Evolutionary conservation across 208 protist genomes (phyloP).

Genomic region (Leishmania martiniquensis): DNA sequence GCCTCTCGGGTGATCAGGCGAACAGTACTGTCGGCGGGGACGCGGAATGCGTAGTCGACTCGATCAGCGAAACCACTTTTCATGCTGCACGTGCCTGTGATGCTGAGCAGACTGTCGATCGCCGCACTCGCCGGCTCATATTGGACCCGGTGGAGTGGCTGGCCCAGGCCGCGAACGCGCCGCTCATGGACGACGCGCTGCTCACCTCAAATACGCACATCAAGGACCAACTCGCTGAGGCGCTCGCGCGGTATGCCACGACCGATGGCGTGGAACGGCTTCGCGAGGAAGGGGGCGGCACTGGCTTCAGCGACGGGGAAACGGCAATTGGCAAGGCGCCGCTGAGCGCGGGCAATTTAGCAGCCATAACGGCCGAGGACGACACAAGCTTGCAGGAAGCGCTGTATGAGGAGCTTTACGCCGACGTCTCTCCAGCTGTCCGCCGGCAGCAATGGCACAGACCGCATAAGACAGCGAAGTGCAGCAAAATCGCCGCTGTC

Average conservation of each 20-base stretch:
- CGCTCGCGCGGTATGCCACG: background rate
- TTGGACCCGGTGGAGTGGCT: constrained; percentile 65
- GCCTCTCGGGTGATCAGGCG: background rate
- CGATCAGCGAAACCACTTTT: background rate
- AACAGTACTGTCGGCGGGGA: background rate
- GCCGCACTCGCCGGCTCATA: constrained; percentile 25
- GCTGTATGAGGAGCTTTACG: constrained; percentile 19
- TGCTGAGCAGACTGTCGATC: background rate
- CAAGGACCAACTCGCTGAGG: constrained; percentile 8
- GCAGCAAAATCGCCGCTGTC: background rate
- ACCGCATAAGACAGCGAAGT: constrained; percentile 2
- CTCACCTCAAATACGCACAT: constrained; percentile 20
- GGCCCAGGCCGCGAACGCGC: constrained; percentile 35
- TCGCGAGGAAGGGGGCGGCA: background rate
- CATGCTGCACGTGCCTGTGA: too few relatives aligned
- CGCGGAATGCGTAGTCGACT: background rate
- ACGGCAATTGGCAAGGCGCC: background rate
- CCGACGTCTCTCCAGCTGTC: constrained; percentile 18
- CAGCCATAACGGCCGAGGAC: background rate
- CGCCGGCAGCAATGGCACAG: constrained; percentile 10
- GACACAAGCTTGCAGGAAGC: constrained; percentile 13
- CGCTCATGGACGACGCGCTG: constrained; percentile 43
- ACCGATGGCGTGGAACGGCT: background rate
- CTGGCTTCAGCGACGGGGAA: background rate
- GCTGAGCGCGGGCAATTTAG: background rate